Percentiles rank a stretch among this genome's conserved stretches.
phyloP scores from a whole-genome alignment of 139 green algal genomes.

The Mesotaenium endlicherianum region DNA sequence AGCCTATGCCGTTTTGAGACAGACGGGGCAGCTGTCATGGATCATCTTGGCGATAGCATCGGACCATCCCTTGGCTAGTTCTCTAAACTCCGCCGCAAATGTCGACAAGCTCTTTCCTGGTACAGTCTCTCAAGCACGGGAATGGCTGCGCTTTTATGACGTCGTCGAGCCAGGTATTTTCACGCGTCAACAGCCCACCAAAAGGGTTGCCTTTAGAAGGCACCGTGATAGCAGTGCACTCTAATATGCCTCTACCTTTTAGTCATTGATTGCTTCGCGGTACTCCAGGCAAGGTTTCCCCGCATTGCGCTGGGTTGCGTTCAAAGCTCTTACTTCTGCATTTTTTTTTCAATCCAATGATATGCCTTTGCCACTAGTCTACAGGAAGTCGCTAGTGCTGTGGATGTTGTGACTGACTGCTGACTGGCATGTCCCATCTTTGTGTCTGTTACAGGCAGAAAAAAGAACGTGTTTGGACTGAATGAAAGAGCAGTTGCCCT shows the following conservation, averaged over 20 bases:
- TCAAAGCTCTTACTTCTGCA: background rate
- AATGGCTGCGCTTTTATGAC: conserved; percentile 22
- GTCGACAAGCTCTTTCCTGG: background rate
- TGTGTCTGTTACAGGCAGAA: background rate
- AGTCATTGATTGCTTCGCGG: background rate
- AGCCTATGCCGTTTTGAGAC: background rate
- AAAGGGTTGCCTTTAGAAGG: background rate
- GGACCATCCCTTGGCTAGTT: conserved; percentile 14
- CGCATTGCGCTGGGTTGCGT: background rate
- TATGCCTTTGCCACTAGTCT: background rate
- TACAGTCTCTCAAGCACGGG: background rate
- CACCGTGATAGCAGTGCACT: background rate
- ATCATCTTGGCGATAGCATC: background rate
- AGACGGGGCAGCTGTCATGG: conserved; percentile 1
- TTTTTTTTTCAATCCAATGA: background rate
- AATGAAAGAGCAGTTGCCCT: conserved; percentile 17
- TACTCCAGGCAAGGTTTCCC: background rate
- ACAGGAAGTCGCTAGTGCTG: too few species aligned
- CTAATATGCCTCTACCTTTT: background rate
- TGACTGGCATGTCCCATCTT: background rate
- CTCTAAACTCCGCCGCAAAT: background rate
- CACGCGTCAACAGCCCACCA: background rate
- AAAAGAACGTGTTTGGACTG: conserved; percentile 9
- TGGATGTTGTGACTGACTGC: background rate
- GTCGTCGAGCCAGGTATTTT: conserved; percentile 6